Evolutionary conservation across 179 eudicot genomes (phyloP).

Genomic region (Actinidia chinensis): DNA sequence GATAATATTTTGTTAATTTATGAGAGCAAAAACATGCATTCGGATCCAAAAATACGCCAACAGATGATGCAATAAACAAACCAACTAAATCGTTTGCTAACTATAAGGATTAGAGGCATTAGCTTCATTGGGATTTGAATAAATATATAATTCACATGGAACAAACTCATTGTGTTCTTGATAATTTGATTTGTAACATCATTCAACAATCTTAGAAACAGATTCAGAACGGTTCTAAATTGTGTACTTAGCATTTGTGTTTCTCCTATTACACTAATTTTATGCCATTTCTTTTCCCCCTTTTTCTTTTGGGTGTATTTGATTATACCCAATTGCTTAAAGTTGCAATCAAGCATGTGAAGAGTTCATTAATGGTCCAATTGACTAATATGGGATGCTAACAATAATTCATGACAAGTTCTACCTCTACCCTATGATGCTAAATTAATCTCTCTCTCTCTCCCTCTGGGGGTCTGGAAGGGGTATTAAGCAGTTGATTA

Average conservation of each 20-base stretch:
- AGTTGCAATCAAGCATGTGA: conserved; percentile 20
- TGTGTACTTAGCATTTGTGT: no score
- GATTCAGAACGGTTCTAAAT: background rate
- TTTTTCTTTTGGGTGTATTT: background rate
- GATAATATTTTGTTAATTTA: background rate
- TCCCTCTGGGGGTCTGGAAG: no score
- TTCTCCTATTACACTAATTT: background rate
- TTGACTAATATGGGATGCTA: background rate
- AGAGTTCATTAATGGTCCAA: no score
- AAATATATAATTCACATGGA: background rate
- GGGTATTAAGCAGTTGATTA: no score
- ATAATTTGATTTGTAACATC: background rate
- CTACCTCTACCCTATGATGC: no score
- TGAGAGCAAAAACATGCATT: background rate
- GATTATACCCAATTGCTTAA: background rate
- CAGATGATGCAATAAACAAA: background rate
- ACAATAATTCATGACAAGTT: no score
- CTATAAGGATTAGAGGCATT: background rate
- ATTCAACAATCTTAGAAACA: background rate
- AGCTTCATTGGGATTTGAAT: background rate
- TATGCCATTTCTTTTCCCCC: background rate
- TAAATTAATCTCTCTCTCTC: no score
- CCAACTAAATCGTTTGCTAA: background rate
- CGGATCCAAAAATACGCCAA: background rate
- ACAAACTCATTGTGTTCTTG: background rate